Evolutionary conservation across 2,329 filamentous ascomycete genomes (phyloP).

Genomic region (Cladosporium sp.): DNA sequence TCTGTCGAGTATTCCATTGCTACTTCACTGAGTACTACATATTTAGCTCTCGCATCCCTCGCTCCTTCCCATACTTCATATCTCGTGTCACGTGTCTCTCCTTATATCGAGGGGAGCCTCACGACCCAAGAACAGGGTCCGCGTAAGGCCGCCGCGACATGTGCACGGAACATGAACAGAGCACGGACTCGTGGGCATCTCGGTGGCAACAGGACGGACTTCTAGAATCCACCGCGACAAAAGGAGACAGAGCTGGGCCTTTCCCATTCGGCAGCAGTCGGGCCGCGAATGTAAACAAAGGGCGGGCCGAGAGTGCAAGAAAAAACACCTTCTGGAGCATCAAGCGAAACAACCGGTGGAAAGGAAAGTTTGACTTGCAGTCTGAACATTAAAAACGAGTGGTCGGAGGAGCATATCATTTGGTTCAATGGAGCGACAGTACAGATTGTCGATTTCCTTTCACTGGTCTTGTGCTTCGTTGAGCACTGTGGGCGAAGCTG

Average conservation of each 20-base stretch:
- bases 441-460: too few relatives aligned
- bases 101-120: conserved; percentile 27
- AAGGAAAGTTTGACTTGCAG: neutral
- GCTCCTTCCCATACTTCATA: neutral
- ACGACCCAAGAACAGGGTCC: conserved; percentile 10
- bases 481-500: too few relatives aligned
- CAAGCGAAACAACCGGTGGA: neutral
- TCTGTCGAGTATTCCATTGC: neutral
- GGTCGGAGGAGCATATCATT: too few relatives aligned
- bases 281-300: neutral
- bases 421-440: too few relatives aligned
- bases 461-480: too few relatives aligned
- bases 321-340: neutral
- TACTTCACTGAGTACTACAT: neutral
- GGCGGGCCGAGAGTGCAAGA: neutral
- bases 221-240: neutral
- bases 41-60: neutral
- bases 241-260: neutral
- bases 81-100: conserved; percentile 3
- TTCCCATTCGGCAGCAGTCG: neutral
- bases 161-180: neutral
- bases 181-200: conserved; percentile 5
- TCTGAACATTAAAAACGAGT: too few relatives aligned
- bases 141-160: neutral
- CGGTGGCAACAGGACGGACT: conserved; percentile 2